phyloP scores from a whole-genome alignment of 2,329 filamentous ascomycete genomes.

The Aspergillus pseudoglaucus region DNA sequence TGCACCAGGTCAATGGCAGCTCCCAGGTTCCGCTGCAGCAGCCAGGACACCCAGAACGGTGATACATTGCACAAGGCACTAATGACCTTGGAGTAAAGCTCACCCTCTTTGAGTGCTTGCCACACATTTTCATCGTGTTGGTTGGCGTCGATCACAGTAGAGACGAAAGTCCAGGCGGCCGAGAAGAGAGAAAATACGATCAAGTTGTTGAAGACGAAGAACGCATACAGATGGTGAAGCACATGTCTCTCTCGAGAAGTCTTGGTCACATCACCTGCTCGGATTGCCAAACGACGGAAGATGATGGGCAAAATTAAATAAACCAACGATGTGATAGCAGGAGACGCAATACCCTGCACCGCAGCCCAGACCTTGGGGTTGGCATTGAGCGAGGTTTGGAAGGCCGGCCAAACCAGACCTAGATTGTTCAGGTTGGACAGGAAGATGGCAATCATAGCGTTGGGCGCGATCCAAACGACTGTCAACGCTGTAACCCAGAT shows the following conservation, averaged over 20 bases:
- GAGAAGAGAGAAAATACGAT: constrained; percentile 91
- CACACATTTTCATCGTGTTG: constrained; percentile 56
- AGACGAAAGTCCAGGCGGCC: constrained; percentile 67
- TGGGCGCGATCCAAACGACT: constrained; percentile 80
- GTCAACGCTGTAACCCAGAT: constrained; percentile 79
- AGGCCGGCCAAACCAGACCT: constrained; percentile 70
- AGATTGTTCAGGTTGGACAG: constrained; percentile 78
- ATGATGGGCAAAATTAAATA: constrained; percentile 85
- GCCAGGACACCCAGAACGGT: constrained; percentile 88
- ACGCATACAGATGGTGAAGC: constrained; percentile 80
- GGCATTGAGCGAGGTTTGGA: constrained; percentile 56
- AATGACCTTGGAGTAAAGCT: constrained; percentile 61
- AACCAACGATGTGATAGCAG: constrained; percentile 76
- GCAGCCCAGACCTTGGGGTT: constrained; percentile 71
- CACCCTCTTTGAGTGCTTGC: constrained; percentile 58
- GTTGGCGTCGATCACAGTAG: constrained; percentile 56
- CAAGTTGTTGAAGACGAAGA: constrained; percentile 97
- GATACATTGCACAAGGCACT: constrained; percentile 73
- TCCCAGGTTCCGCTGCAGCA: constrained; percentile 86
- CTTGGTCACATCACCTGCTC: constrained; percentile 83
- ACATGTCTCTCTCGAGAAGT: constrained; percentile 89
- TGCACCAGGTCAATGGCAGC: constrained; percentile 93
- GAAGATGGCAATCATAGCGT: constrained; percentile 91
- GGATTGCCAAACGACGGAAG: constrained; percentile 78
- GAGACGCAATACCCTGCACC: constrained; percentile 85